Conservation (phyloP, 1,284 basidiomycete genomes). For the Dichomitus squalens region DNA sequence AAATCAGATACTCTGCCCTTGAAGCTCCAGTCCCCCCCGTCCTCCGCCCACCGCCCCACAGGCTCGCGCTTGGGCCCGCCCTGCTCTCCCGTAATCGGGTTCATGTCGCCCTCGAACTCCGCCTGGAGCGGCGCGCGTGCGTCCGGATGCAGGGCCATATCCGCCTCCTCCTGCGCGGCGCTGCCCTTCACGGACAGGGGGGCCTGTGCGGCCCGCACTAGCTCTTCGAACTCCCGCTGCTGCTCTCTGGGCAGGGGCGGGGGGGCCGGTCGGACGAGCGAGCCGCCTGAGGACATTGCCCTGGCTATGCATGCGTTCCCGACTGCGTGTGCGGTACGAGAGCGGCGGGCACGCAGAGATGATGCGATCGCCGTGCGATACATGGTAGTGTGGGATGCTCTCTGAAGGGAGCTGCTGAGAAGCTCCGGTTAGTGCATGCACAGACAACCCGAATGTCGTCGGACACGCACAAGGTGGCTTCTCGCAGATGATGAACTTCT, state of each 20-base stretch:
- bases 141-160: slow-evolving; percentile 65
- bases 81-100: slow-evolving; percentile 74
- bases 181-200: slow-evolving; percentile 37
- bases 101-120: slow-evolving; percentile 74
- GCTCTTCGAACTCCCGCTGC: slow-evolving; percentile 78
- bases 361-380: neutral
- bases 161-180: slow-evolving; percentile 36
- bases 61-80: slow-evolving; percentile 81
- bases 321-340: neutral
- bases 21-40: slow-evolving; percentile 81
- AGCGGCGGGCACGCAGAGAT: neutral
- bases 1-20: slow-evolving; percentile 84
- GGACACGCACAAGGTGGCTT: neutral
- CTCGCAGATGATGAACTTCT: neutral
- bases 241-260: slow-evolving; percentile 69
- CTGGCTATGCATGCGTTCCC: slow-evolving; percentile 13
- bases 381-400: slow-evolving; percentile 5
- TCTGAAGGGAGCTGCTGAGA: neutral
- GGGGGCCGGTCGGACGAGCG: slow-evolving; percentile 60
- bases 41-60: slow-evolving; percentile 57
- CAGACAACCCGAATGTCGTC: neutral
- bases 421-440: neutral
- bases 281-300: slow-evolving; percentile 34
- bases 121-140: slow-evolving; percentile 57
- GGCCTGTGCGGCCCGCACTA: slow-evolving; percentile 60